A percentile compares a stretch with the other conserved stretches of the same genome.
Evolutionary conservation across 2,329 filamentous ascomycete genomes (phyloP).

Genomic region (Verticillium nubilum): DNA sequence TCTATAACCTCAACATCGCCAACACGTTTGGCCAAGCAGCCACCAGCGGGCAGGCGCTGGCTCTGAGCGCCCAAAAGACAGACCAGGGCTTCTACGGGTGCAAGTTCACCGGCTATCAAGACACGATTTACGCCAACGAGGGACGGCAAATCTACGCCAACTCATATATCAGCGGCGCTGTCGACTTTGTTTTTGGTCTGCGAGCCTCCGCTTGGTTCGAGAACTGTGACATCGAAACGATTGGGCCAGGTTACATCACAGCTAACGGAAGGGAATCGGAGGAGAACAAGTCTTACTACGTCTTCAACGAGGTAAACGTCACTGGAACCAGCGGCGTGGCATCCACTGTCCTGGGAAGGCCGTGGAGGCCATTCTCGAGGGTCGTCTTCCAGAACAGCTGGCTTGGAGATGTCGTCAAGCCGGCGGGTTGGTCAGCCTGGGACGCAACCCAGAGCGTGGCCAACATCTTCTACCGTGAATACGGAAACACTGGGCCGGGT

Average conservation of each 20-base stretch:
- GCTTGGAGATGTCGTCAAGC: conserved; percentile 42
- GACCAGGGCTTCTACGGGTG: conserved; percentile 39
- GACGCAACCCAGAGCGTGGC: conserved; percentile 28
- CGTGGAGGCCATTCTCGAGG: conserved; percentile 44
- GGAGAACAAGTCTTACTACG: conserved; percentile 38
- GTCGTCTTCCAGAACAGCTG: conserved; percentile 44
- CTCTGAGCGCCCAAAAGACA: conserved; percentile 42
- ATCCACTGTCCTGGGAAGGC: conserved; percentile 44
- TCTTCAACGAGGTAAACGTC: conserved; percentile 40
- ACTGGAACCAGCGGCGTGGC: conserved; percentile 19
- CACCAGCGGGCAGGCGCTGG: conserved; percentile 39
- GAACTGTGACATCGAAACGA: conserved; percentile 40
- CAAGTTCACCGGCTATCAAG: conserved; percentile 48
- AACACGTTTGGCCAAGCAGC: conserved; percentile 34
- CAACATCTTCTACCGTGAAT: conserved; percentile 46
- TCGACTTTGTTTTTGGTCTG: conserved; percentile 57
- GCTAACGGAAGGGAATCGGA: conserved; percentile 36
- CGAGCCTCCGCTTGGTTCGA: conserved; percentile 48
- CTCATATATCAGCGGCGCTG: conserved; percentile 48
- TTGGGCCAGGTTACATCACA: conserved; percentile 39
- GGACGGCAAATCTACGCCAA: conserved; percentile 50
- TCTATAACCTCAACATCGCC: conserved; percentile 28
- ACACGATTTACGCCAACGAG: conserved; percentile 45
- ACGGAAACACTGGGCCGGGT: conserved; percentile 44
- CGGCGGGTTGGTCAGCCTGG: conserved; percentile 47